Evolutionary conservation across 1,284 basidiomycete species (phyloP).

Genomic region (Puccinia polysora): DNA sequence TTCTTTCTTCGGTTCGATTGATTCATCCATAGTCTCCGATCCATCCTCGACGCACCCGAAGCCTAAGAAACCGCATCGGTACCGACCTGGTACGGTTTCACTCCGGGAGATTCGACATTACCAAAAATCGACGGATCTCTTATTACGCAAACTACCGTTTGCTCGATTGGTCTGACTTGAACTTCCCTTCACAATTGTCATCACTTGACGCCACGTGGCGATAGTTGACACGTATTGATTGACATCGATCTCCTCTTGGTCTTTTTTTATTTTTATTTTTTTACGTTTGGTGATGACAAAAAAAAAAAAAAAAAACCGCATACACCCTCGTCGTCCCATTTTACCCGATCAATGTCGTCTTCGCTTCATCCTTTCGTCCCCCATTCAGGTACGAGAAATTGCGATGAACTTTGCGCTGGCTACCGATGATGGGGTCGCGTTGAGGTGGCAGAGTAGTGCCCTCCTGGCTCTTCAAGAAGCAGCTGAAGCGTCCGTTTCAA

Average conservation of each 20-base stretch:
- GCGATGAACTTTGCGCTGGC: constrained; percentile 61
- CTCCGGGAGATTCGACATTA: constrained; percentile 50
- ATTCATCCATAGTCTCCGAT: background rate
- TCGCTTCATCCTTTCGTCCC: background rate
- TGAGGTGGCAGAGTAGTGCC: constrained; percentile 88
- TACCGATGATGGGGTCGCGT: constrained; percentile 57
- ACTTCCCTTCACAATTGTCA: background rate
- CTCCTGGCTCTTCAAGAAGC: constrained; percentile 88
- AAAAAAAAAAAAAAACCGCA: too few relatives aligned
- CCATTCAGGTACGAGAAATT: constrained; percentile 78
- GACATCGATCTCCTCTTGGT: background rate
- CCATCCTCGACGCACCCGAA: background rate
- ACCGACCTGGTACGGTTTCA: constrained; percentile 50
- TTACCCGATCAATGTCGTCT: too few relatives aligned
- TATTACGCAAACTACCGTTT: constrained; percentile 51
- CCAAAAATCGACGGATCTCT: constrained; percentile 52
- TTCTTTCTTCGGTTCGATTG: background rate
- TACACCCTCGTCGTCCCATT: too few relatives aligned
- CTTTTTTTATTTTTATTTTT: background rate
- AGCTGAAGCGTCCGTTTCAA: constrained; percentile 69
- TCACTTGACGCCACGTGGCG: background rate
- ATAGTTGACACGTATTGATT: background rate
- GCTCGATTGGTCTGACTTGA: constrained; percentile 43
- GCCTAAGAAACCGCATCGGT: constrained; percentile 47
- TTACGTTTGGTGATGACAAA: too few relatives aligned